Base-by-base conservation (phyloP, 2,329 filamentous ascomycete genomes). In the Plenodomus biglobosus region DNA sequence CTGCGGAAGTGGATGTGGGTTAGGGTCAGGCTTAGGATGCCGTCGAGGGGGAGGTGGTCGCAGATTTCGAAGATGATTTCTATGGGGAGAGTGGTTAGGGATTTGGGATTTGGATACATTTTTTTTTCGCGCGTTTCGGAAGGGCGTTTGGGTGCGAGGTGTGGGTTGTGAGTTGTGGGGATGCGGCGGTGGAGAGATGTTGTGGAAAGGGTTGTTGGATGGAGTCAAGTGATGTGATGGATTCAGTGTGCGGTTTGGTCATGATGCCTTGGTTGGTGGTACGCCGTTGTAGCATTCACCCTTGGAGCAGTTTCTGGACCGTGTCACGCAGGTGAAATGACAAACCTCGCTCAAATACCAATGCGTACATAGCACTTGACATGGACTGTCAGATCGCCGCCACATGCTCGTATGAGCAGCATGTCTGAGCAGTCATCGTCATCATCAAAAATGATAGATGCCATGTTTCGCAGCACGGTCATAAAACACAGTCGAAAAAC, bases 31-130 rank as follows among this genome's bases (percentile, higher is more conserved):
- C 74, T 64, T 8, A 76, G 56, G 17, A 69, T 57, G 20, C 60
- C 67, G 35, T 75, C 71, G 1, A 59, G 58, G 5, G 70, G 60
- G 8, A 77, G 66, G 50, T 68, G 52, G 21, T 69, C 56, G 36
- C 60, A 52, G 38, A 76, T 65, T 37, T 73, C 69, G 44, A 70
- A 55, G 18, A 75, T 66, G 3, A 76, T 62, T 52, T 77, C 75
- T 22, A 64, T 58, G 8, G 75, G 75, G 8, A 76, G 68, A 38
- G 39, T 46, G 11, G 64, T 52, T 16, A 71, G 40, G 11, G 50
- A 53, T 32, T 40, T 34, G 18, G 44, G 17, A 2, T 49, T 10
- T 5, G 38, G 30, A 7, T 43, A 39, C 55, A 62, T 62, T 16
- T 15, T 6, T 11, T 24, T 24, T 6, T 24, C 11, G 22, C 11